Evolutionary conservation across 345 rosid species (phyloP).

Genomic region (Citrus australasica): DNA sequence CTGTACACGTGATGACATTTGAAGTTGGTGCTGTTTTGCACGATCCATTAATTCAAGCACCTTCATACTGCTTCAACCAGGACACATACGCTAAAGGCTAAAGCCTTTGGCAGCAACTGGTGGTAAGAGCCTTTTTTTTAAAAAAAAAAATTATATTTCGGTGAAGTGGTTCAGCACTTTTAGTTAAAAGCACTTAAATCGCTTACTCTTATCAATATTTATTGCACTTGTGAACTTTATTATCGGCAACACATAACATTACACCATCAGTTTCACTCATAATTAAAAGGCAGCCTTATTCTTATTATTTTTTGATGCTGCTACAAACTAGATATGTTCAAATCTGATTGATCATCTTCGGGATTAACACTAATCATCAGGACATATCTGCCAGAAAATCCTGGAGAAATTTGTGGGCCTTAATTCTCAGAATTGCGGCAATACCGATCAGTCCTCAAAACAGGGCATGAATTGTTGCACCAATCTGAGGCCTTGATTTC

Average conservation of each 20-base stretch:
- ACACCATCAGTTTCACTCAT: neutral
- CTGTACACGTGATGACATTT: conserved; percentile 31
- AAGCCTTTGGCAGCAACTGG: neutral
- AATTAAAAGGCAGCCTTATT: neutral
- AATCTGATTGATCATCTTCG: conserved; percentile 4
- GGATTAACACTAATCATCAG: conserved; percentile 28
- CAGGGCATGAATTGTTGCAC: conserved; percentile 49
- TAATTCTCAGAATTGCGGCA: conserved; percentile 38
- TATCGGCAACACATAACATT: neutral
- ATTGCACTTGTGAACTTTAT: neutral
- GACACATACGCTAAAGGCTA: neutral
- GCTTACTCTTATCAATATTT: neutral
- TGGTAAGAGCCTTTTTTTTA: too few relatives aligned
- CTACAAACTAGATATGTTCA: neutral
- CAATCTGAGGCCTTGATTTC: conserved; percentile 27
- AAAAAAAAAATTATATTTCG: too few relatives aligned
- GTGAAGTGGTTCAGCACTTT: neutral
- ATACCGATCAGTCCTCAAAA: conserved; percentile 34
- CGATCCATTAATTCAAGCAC: conserved; percentile 30
- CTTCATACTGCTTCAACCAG: conserved; percentile 28
- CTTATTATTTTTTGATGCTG: neutral
- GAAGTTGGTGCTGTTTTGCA: conserved; percentile 34
- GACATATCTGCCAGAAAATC: conserved; percentile 23
- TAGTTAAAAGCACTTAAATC: neutral
- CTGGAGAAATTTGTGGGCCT: conserved; percentile 18